Conservation (phyloP, 192 early-diverging fungal species). For the Podila epicladia region DNA sequence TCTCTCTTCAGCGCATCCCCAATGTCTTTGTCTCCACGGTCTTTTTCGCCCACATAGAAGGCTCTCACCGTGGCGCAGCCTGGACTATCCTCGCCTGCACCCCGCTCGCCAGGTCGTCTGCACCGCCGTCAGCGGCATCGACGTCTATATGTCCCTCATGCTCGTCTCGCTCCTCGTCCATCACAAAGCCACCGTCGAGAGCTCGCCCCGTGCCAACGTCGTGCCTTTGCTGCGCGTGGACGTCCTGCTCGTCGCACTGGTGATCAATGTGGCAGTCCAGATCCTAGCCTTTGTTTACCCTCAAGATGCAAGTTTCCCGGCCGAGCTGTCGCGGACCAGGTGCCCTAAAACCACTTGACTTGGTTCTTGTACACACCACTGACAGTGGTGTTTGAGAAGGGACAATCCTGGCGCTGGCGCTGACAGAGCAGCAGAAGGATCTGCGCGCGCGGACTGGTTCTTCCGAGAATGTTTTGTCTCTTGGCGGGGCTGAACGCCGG, state of each 20-base stretch:
- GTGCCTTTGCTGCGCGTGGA: constrained; percentile 10
- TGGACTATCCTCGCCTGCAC: constrained; percentile 10
- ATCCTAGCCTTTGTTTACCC: background rate
- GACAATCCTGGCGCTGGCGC: background rate
- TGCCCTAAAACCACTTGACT: background rate
- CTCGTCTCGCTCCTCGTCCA: constrained; percentile 10
- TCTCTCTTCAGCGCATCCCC: background rate
- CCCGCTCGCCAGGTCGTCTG: constrained; percentile 7
- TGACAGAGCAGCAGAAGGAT: background rate
- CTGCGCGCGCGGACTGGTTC: background rate
- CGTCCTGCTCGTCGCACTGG: background rate
- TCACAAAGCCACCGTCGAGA: background rate
- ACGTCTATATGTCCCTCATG: constrained; percentile 6
- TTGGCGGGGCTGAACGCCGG: constrained; percentile 4
- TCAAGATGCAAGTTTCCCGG: too few species aligned
- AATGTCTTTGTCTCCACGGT: background rate
- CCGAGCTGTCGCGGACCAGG: background rate
- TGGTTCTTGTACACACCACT: constrained; percentile 17
- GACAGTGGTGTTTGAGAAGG: constrained; percentile 1
- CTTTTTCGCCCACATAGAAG: constrained; percentile 3
- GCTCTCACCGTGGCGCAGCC: constrained; percentile 9
- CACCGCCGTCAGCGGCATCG: constrained; percentile 8
- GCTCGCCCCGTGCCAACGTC: background rate
- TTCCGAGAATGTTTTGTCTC: background rate
- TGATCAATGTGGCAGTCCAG: background rate